Evolutionary conservation across 202 grass and related monocot genomes (phyloP), one percentile per base, ranked within the genome.

Genomic region (Setaria viridis): DNA sequence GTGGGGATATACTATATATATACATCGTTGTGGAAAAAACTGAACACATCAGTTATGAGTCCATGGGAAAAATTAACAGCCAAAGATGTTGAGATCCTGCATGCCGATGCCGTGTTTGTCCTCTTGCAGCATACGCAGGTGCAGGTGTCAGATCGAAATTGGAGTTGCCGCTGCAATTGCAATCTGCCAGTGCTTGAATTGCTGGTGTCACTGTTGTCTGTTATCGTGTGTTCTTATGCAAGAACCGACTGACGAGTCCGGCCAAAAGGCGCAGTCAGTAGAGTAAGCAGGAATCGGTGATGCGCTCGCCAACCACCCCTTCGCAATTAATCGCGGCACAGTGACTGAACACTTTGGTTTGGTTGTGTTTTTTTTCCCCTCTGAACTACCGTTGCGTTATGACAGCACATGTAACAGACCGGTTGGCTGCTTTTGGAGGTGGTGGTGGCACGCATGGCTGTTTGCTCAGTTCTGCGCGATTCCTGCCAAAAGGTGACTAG

Each of bases 1-100:
- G 73, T 67, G 79, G 79, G 84, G 59, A 78, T 82, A 77, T 82
- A 77, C 47, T 75, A 75, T 75, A 75, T 55, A 30, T 70, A 83
- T 83, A 45, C 8, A 32, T 50, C 56, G 9, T 74, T 42, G 50
- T 67, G 66, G n/a, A 45, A 45, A 45, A 7, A 39, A 68, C 33
- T 74, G 11, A 74, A 70, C 45, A 50, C 69, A 71, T 81, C 62
- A 77, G 30, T 25, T 5, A 5, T 17, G 29, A 46, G 35, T 57
- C 7, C 20, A 76, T 63, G 46, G 13, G 19, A 63, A 39, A 39
- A 67, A 77, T 42, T 58, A 53, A 70, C 84, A 2, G 3, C 55
- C 4, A 35, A 51, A 86, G 66, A 67, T 29, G 39, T 50, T 21
- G 50, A 65, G 39, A 79, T 87, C 49, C 7, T 86, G 19, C 37